Evolutionary conservation across 2,329 filamentous ascomycete genomes (phyloP), one percentile per base, ranked within the genome.

Genomic region (Cladosporium sp.): DNA sequence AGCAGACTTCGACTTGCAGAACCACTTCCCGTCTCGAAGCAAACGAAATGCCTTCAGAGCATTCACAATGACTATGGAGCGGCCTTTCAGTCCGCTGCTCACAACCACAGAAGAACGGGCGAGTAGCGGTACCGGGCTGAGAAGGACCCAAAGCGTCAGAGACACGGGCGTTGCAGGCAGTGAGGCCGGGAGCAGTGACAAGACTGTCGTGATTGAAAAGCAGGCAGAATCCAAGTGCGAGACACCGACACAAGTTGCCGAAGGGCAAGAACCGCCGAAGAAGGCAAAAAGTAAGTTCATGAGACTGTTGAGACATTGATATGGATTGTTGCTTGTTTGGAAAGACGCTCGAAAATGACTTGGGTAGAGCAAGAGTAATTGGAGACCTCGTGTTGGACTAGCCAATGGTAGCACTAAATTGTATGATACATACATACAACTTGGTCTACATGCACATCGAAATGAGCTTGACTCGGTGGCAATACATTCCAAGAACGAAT

Each of bases 1-100:
- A 0, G 73, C 75, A 19, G 77, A 79, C 56, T 79, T 80, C 58
- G 77, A 78, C 39, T 60, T 79, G n/a, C 57, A 59, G 32, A 59
- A 64, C 22, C 61, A 64, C 32, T 61, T 53, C 28, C 52, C 52
- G 2, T 37, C 52, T 1, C 28, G 47, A 25, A 55, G 57, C 10
- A 69, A 70, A 61, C 60, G 57, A 47, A 69, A 64, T 24, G 66
- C 62, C 0, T 55, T 69, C 34, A 61, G 69, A 17, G 64, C 67
- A 4, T 64, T 70, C 53, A 69, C 69, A 10, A 62, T 69, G 64
- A 69, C 62, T 4, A 70, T 70, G 64, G 69, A 71, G 58, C 61
- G 69, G n/a, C 69, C 69, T 8, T 70, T 71, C 60, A 68, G 62
- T 22, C 68, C 68, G 9, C 37, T 68, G 47, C 56, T 67, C 15